Evolutionary conservation across 2,329 filamentous ascomycete species (phyloP).

Genomic region (Harringtonia aguacate): DNA sequence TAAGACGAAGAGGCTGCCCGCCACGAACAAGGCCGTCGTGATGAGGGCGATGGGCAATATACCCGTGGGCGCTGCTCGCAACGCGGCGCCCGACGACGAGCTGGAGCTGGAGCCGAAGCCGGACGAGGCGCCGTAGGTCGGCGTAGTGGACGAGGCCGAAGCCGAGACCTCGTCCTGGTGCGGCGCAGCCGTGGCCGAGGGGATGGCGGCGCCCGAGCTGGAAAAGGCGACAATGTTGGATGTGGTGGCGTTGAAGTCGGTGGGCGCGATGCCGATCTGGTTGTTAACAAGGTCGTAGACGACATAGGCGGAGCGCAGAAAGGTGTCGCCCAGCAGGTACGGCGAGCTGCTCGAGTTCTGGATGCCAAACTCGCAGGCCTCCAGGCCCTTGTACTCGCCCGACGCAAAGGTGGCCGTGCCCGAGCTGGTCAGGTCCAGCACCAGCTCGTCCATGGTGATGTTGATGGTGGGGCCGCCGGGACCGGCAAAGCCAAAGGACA

Average conservation of each 20-base stretch:
- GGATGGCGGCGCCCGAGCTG: slow-evolving; percentile 37
- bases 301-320: slow-evolving; percentile 49
- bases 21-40: slow-evolving; percentile 5
- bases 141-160: slow-evolving; percentile 16
- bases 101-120: slow-evolving; percentile 20
- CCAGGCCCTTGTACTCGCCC: slow-evolving; percentile 31
- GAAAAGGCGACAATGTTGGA: slow-evolving; percentile 39
- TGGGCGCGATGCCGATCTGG: slow-evolving; percentile 41
- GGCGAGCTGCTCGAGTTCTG: slow-evolving; percentile 32
- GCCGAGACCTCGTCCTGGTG: slow-evolving; percentile 24
- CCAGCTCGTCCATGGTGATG: slow-evolving; percentile 44
- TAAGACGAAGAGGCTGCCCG: slow-evolving; percentile 7
- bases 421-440: slow-evolving; percentile 30
- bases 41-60: slow-evolving; percentile 4
- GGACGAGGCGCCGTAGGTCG: slow-evolving; percentile 22
- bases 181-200: slow-evolving; percentile 34
- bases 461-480: slow-evolving; percentile 36
- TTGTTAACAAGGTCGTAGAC: slow-evolving; percentile 50
- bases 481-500: slow-evolving; percentile 44
- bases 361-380: slow-evolving; percentile 45
- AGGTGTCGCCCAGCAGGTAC: slow-evolving; percentile 45
- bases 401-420: slow-evolving; percentile 24
- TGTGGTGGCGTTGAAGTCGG: slow-evolving; percentile 42
- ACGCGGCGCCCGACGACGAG: not conserved
- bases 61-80: slow-evolving; percentile 3